Evolutionary conservation across 495 filamentous ascomycete genomes (phyloP), one percentile per base, ranked within the genome.

Genomic region (Aspergillus conjunctus): DNA sequence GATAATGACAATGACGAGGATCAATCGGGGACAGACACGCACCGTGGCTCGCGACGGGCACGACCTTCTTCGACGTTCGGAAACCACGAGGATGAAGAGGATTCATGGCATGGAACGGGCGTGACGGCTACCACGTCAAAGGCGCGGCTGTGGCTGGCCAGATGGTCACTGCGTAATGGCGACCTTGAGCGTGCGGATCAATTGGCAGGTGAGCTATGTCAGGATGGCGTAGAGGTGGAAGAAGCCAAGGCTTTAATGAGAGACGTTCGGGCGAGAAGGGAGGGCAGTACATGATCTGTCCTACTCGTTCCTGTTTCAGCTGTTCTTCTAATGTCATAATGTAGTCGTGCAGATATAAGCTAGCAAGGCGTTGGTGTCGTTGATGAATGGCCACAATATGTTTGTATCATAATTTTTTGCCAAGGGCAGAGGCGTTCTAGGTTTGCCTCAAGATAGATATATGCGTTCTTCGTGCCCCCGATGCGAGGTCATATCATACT

Each of bases 171-270:
- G 77, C 77, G 81, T 20, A 79, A 81, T 21, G 89, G 88, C 30
- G 89, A 93, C 66, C 88, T 90, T 57, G 78, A 77, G 6, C 83
- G 88, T 50, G 91, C 91, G 15, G 89, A 89, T 73, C 88, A 91
- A 62, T 76, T 97, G 15, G 93, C 92, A 3, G 90, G 84, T 54
- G 93, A 98, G 71, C 79, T 98, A 37, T 97, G 92, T 72, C 91
- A 97, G 72, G 95, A 99, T 77, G 95, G 95, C 1, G 87, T 92
- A 26, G 95, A 99, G 75, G 92, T 99, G 15, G 95, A 99, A 73
- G 95, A 99, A 73, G 95, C 95, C 14, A 97, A 98, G 78, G 93
- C 93, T 3, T 79, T 99, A 61, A 90, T 97, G 63, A 83, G 92
- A 59, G 94, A 98, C 77, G 83, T 96, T 20, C 80, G 93, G 62